These are phyloP conservation scores for Coemansia sp. DNA, from an alignment of 192 early-diverging fungal genomes.

Conservation along the genomic window DNA sequence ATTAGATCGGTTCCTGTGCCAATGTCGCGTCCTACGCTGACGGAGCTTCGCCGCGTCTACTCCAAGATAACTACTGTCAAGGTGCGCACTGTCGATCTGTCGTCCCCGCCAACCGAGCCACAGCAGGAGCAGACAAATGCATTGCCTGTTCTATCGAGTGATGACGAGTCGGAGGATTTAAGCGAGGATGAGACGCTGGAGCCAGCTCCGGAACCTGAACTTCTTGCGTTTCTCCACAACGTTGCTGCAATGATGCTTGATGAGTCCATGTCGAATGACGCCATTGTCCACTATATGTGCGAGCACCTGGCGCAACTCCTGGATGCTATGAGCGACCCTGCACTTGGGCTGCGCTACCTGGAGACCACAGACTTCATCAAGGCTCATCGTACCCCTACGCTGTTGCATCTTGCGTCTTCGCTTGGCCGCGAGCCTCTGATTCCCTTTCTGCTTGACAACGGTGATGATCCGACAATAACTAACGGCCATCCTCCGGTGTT, in stretches of 20 bases:
- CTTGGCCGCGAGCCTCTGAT: constrained; percentile 63
- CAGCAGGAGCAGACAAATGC: neutral
- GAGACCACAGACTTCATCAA: constrained; percentile 46
- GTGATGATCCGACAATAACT: constrained; percentile 76
- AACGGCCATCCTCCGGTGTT: constrained; percentile 34
- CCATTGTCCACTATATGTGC: constrained; percentile 53
- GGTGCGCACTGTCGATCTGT: constrained; percentile 12
- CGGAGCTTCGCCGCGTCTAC: constrained; percentile 46
- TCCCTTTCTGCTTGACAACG: constrained; percentile 61
- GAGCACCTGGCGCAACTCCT: constrained; percentile 64
- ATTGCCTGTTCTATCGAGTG: neutral
- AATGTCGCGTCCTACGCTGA: constrained; percentile 67
- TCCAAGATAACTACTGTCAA: constrained; percentile 25
- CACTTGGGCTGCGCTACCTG: constrained; percentile 47
- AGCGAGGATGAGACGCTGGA: constrained; percentile 42
- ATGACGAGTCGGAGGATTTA: neutral
- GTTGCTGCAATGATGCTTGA: constrained; percentile 39
- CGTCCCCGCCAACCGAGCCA: neutral
- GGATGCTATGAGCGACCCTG: constrained; percentile 57
- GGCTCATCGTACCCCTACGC: constrained; percentile 55
- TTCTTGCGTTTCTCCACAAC: constrained; percentile 34
- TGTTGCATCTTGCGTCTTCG: constrained; percentile 78
- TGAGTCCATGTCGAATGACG: constrained; percentile 44
- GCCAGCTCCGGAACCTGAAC: constrained; percentile 37
- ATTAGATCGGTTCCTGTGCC: constrained; percentile 76